Conservation (phyloP, 1,284 basidiomycete species). For the Rhodofomes roseus region DNA sequence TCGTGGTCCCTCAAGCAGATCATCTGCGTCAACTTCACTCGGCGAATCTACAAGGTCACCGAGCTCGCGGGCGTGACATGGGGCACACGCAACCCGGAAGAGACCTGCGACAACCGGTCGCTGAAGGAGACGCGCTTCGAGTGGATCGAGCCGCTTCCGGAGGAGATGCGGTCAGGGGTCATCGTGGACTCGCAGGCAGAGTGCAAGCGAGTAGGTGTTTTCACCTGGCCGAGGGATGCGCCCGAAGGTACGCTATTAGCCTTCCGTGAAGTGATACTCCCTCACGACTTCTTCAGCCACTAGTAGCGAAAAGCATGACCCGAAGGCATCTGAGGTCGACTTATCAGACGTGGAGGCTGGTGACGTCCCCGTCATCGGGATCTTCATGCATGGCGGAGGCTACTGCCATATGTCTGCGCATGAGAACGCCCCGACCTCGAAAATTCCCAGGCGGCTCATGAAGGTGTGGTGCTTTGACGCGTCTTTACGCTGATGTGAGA, state of each 20-base stretch:
- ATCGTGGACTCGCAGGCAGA: constrained; percentile 35
- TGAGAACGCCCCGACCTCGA: constrained; percentile 42
- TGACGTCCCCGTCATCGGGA: constrained; percentile 35
- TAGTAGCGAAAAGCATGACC: not conserved
- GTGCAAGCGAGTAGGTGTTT: constrained; percentile 43
- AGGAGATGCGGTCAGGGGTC: constrained; percentile 37
- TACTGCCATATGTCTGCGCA: constrained; percentile 56
- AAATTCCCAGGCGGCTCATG: constrained; percentile 42
- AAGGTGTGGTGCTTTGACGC: constrained; percentile 21
- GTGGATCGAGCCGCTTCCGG: constrained; percentile 42
- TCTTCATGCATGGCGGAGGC: constrained; percentile 51
- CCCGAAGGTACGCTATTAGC: constrained; percentile 16
- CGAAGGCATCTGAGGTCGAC: not conserved
- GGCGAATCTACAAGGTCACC: constrained; percentile 47
- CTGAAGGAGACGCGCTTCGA: constrained; percentile 45
- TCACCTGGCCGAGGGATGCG: constrained; percentile 41
- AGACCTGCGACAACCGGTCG: constrained; percentile 24
- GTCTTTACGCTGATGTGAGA: not conserved
- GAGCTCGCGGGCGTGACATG: constrained; percentile 52
- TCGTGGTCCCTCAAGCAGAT: constrained; percentile 48
- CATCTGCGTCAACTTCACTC: constrained; percentile 46
- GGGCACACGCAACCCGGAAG: constrained; percentile 42
- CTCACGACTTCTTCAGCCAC: not conserved
- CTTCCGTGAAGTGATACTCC: not conserved
- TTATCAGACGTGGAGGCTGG: constrained; percentile 17